Evolutionary conservation across 441 rosid genomes (phyloP).

Genomic region (Erodium moschatum): DNA sequence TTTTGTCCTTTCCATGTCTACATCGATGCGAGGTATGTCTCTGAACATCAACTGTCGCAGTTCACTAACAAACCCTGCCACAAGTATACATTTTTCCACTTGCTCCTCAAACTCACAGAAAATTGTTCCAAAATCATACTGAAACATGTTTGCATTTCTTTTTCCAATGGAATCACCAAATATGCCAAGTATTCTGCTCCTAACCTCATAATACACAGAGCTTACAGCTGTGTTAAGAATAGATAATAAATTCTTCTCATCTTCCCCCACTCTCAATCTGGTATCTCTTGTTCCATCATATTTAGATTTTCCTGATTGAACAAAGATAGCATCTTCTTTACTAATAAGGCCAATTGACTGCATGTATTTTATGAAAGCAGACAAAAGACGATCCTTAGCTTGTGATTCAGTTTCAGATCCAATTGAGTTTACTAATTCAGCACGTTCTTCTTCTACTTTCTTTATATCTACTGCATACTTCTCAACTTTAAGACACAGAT

Average conservation of each 20-base stretch:
- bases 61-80: slow-evolving; percentile 57
- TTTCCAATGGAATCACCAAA: slow-evolving; percentile 35
- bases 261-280: slow-evolving; percentile 32
- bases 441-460: slow-evolving; percentile 60
- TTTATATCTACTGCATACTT: slow-evolving; percentile 58
- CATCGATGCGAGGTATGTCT: slow-evolving; percentile 32
- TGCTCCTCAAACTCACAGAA: slow-evolving; percentile 66
- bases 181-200: slow-evolving; percentile 43
- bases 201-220: slow-evolving; percentile 56
- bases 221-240: slow-evolving; percentile 51
- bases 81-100: slow-evolving; percentile 68
- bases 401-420: slow-evolving; percentile 62
- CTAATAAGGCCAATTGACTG: slow-evolving; percentile 52
- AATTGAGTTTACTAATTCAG: slow-evolving; percentile 57
- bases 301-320: slow-evolving; percentile 32
- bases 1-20: slow-evolving; percentile 29
- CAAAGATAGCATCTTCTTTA: slow-evolving; percentile 40
- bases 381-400: slow-evolving; percentile 75
- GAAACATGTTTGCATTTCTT: slow-evolving; percentile 31
- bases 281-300: slow-evolving; percentile 36
- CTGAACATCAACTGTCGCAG: slow-evolving; percentile 41
- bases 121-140: slow-evolving; percentile 38
- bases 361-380: slow-evolving; percentile 64
- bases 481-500: slow-evolving; percentile 58
- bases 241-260: slow-evolving; percentile 55